Base-by-base conservation (phyloP, 768 basidiomycete species). In the Tricholoma saponaceum region DNA sequence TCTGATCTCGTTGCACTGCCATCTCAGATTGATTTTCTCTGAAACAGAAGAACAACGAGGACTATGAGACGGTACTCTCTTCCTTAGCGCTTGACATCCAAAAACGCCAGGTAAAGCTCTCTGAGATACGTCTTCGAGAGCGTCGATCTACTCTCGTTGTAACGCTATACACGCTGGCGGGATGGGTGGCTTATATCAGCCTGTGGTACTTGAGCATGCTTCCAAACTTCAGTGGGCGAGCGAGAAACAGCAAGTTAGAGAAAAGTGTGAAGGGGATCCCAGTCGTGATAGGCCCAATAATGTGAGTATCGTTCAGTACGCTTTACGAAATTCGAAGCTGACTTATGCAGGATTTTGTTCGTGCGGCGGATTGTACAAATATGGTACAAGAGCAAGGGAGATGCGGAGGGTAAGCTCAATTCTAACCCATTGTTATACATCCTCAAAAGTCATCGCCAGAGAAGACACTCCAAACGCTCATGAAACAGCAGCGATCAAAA, bases 71-170 rank as follows among this genome's bases (percentile, higher is more conserved):
- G 20, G 72, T 90, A 57, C 82, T 95, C 26, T 80, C 86, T 22
- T 70, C 75, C 46, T 79, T 95, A 54, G 85, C 86, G 8, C 69
- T 74, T 22, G 83, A 89, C 66, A 87, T 95, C 56, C 81, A 85
- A 66, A 84, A 87, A 59, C 84, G 89, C 13, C 87, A 90, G 71
- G 77, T 82, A 41, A 80, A 82, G 57, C 82, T 95, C 14, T 84
- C 87, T 1, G 92, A 92, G 67, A 89, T 96, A 61, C 85, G 90
- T n/a, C 73, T 91, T 55, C 83, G 93, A 41, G 92, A 96, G 71
- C 83, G 90, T 28, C 79, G 92, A 8, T 79, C 91, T 1, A 89
- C 88, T 18, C 76, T 92, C 52, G 76, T 88, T 46, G 85, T 86
- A 51, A 92, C 94, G 0, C 68, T 92, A 2, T 94, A 92, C 68